Percentiles rank a stretch among this genome's conserved stretches.
These are phyloP conservation scores for Daldinia loculata DNA, from an alignment of 495 filamentous ascomycete species.

Conservation along the genomic window DNA sequence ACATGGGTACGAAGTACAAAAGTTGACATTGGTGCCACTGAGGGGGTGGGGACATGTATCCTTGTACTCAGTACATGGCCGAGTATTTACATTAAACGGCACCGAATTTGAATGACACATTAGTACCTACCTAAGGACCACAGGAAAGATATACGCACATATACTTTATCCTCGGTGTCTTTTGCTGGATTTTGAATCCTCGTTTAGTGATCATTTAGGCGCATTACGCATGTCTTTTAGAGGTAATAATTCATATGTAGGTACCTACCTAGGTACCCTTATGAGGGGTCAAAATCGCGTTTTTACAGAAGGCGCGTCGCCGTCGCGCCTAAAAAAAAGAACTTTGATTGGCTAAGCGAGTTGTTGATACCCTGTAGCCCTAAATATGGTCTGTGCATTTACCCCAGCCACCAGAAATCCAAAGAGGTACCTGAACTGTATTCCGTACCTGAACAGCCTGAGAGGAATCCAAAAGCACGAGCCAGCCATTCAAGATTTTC, in stretches of 20 bases:
- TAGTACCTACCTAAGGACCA: too few relatives aligned
- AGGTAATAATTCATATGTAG: neutral
- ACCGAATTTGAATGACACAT: too few relatives aligned
- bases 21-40: neutral
- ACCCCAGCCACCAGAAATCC: conserved; percentile 23
- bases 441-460: neutral
- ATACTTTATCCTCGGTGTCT: too few relatives aligned
- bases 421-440: conserved; percentile 2
- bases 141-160: too few relatives aligned
- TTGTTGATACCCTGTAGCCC: conserved; percentile 29
- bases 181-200: neutral
- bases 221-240: neutral
- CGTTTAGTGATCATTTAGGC: neutral
- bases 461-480: neutral
- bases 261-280: neutral
- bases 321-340: conserved; percentile 19
- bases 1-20: neutral
- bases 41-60: neutral
- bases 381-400: conserved; percentile 35
- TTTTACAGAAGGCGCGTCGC: conserved; percentile 22
- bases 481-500: conserved; percentile 18
- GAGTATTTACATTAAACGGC: too few relatives aligned
- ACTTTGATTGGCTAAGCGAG: conserved; percentile 12
- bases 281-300: conserved; percentile 31
- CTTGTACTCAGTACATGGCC: too few relatives aligned